These are phyloP conservation scores for Melastoma candidum DNA, from an alignment of 441 rosid species.

Conservation along the genomic window DNA sequence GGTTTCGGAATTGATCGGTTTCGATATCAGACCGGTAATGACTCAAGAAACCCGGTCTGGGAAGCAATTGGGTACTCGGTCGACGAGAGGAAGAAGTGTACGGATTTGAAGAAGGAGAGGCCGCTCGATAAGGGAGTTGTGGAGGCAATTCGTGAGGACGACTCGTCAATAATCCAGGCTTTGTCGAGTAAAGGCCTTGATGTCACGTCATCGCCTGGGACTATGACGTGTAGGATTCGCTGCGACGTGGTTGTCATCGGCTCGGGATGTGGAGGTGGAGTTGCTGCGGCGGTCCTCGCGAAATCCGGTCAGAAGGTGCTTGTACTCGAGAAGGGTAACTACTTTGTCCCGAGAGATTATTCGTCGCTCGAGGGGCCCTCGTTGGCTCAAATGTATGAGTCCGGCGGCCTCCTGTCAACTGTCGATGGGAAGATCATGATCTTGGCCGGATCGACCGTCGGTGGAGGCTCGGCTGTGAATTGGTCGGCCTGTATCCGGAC, in stretches of 20 bases:
- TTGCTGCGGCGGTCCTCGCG: constrained; percentile 69
- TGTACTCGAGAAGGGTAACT: constrained; percentile 71
- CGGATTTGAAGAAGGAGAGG: constrained; percentile 23
- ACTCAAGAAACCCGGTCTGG: constrained; percentile 40
- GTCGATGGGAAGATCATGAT: constrained; percentile 36
- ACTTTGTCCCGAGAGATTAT: constrained; percentile 43
- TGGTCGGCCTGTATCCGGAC: constrained; percentile 73
- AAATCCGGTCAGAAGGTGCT: constrained; percentile 51
- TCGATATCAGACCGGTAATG: constrained; percentile 40
- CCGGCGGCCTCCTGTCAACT: constrained; percentile 35
- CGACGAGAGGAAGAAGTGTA: constrained; percentile 25
- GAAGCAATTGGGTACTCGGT: constrained; percentile 53
- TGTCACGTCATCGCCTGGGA: constrained; percentile 26
- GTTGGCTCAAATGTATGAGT: constrained; percentile 39
- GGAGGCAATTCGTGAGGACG: constrained; percentile 43
- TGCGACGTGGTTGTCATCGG: constrained; percentile 72
- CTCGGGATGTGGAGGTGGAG: constrained; percentile 83
- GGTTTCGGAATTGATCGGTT: background rate
- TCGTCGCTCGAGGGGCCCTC: constrained; percentile 65
- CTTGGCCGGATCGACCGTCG: constrained; percentile 66
- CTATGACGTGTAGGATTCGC: constrained; percentile 31
- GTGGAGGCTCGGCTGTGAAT: constrained; percentile 73
- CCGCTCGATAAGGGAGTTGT: constrained; percentile 54
- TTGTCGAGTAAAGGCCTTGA: constrained; percentile 41
- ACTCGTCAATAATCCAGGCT: constrained; percentile 28